phyloP scores from a whole-genome alignment of 371 early-diverging fungal genomes.

The Umbelopsis sp. region DNA sequence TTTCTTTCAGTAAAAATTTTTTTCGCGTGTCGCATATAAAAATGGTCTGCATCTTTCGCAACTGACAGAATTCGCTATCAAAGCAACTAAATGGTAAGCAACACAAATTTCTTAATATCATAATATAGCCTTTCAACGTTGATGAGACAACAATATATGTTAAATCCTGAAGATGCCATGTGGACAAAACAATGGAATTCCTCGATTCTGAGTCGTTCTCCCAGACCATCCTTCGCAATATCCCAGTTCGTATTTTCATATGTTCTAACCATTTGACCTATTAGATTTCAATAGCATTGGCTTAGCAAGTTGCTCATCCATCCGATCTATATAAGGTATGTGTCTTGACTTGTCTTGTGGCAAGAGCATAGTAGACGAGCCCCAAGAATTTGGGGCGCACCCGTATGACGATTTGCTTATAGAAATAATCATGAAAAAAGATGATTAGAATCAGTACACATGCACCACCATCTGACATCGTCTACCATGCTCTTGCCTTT shows the following conservation, averaged over 20 bases:
- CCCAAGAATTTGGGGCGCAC: neutral
- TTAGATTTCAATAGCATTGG: constrained; percentile 6
- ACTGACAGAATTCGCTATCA: neutral
- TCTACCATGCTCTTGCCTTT: constrained; percentile 17
- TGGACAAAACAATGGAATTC: constrained; percentile 41
- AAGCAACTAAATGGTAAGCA: constrained; percentile 13
- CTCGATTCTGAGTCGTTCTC: constrained; percentile 39
- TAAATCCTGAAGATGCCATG: constrained; percentile 32
- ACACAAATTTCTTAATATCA: neutral
- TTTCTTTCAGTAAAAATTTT: constrained; percentile 3
- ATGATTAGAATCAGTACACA: constrained; percentile 33
- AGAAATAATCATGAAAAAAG: constrained; percentile 16
- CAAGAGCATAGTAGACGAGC: constrained; percentile 5
- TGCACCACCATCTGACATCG: constrained; percentile 54
- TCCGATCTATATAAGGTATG: constrained; percentile 22
- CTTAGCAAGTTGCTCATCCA: constrained; percentile 8
- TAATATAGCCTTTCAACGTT: constrained; percentile 2
- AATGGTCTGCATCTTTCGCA: neutral
- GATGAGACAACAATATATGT: constrained; percentile 18
- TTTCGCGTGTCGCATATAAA: constrained; percentile 9
- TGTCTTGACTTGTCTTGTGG: neutral
- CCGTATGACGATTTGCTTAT: constrained; percentile 14
- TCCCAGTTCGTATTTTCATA: neutral
- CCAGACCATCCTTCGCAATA: constrained; percentile 14
- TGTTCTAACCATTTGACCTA: neutral